phyloP scores from a whole-genome alignment of 2,329 filamentous ascomycete species.

The Lizonia empirigonia region DNA sequence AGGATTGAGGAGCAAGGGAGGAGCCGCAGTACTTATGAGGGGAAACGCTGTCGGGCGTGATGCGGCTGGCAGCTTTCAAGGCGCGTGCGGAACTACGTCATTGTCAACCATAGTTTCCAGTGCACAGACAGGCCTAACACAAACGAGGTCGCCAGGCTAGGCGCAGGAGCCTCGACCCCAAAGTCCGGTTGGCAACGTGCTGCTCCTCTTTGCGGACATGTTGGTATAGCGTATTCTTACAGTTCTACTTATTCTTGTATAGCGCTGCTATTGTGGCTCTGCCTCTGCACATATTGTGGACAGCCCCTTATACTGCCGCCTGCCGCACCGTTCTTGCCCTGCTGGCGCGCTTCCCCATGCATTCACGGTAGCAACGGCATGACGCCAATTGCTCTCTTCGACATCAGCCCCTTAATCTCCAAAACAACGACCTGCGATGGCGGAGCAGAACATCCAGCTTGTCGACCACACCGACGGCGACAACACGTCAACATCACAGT shows the following conservation, averaged over 20 bases:
- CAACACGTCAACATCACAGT: constrained; percentile 32
- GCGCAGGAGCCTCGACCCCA: constrained; percentile 1
- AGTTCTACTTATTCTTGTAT: neutral
- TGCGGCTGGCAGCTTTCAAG: constrained; percentile 15
- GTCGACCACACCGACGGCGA: constrained; percentile 60
- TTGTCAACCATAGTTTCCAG: neutral
- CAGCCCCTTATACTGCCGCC: constrained; percentile 29
- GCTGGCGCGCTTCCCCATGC: constrained; percentile 32
- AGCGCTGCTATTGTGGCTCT: constrained; percentile 5
- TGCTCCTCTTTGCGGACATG: neutral
- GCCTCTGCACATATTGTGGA: constrained; percentile 8
- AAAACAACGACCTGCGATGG: constrained; percentile 23
- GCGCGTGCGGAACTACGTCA: constrained; percentile 12
- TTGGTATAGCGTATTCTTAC: constrained; percentile 1
- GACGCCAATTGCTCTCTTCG: constrained; percentile 21
- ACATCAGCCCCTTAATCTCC: neutral
- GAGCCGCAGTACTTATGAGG: constrained; percentile 33
- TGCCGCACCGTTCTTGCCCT: constrained; percentile 25
- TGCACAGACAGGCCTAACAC: constrained; percentile 14
- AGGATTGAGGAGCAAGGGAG: constrained; percentile 9
- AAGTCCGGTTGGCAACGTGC: neutral
- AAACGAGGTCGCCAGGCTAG: constrained; percentile 17
- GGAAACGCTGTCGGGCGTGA: constrained; percentile 22
- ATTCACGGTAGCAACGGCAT: constrained; percentile 36
- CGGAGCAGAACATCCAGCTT: constrained; percentile 70